phyloP scores from a whole-genome alignment of 1,284 basidiomycete species.

The Cystobasidiaceae sp. region DNA sequence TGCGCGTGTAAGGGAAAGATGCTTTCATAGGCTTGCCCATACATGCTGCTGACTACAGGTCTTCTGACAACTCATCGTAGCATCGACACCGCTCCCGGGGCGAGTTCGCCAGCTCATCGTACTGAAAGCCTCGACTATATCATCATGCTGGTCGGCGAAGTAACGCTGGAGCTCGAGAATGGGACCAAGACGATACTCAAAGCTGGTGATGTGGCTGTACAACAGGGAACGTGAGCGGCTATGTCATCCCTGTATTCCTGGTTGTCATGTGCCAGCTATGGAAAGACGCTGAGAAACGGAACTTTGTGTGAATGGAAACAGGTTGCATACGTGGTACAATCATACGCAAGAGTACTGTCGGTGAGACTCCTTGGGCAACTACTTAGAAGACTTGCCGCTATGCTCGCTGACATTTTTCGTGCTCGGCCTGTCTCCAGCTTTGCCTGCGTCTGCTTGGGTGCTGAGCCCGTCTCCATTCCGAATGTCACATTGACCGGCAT shows the following conservation, averaged over 20 bases:
- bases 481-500: not conserved
- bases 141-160: not conserved
- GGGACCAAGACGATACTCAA: not conserved
- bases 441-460: not conserved
- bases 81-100: not conserved
- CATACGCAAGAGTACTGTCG: not conserved
- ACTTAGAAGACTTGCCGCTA: too few species aligned
- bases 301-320: too few species aligned
- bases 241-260: not conserved
- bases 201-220: not conserved
- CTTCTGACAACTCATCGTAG: too few species aligned
- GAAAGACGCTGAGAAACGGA: too few species aligned
- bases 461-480: not conserved
- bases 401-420: too few species aligned
- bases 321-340: conserved; percentile 2
- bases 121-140: not conserved
- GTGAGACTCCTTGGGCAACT: not conserved
- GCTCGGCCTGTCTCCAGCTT: conserved; percentile 4
- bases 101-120: not conserved
- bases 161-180: not conserved
- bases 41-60: too few species aligned
- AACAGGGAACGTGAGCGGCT: not conserved
- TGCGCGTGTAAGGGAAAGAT: conserved; percentile 23
- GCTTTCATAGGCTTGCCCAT: too few species aligned
- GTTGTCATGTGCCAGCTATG: not conserved